Percentiles rank a stretch among this genome's conserved stretches.
phyloP scores from a whole-genome alignment of 2,329 filamentous ascomycete species.

The Penicillium concentricum region DNA sequence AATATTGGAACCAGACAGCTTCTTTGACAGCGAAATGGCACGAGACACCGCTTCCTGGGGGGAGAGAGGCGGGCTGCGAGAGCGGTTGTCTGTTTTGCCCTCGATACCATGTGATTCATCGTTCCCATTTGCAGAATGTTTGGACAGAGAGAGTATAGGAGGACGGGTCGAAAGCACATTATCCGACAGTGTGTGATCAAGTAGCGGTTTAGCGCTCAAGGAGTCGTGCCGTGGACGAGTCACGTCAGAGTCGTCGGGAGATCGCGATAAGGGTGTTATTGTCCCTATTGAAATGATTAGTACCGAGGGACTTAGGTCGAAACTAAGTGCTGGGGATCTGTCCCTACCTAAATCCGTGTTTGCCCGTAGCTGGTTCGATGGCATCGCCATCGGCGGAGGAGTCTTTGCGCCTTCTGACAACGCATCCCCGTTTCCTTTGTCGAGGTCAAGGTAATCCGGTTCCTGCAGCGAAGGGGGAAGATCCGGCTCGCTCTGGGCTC shows the following conservation, averaged over 20 bases:
- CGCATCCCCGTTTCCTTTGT: slow-evolving; percentile 22
- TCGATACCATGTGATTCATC: slow-evolving; percentile 17
- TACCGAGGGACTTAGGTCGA: neutral
- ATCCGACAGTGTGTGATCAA: slow-evolving; percentile 56
- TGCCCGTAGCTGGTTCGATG: slow-evolving; percentile 37
- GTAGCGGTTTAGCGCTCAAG: slow-evolving; percentile 36
- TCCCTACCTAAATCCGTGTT: slow-evolving; percentile 48
- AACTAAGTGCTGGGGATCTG: neutral
- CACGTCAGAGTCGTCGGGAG: slow-evolving; percentile 33
- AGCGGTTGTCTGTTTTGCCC: slow-evolving; percentile 44
- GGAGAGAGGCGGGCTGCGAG: slow-evolving; percentile 75
- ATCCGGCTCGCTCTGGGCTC: slow-evolving; percentile 33
- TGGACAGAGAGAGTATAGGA: slow-evolving; percentile 17
- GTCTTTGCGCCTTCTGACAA: slow-evolving; percentile 26
- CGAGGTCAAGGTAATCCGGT: slow-evolving; percentile 52
- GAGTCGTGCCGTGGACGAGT: slow-evolving; percentile 27
- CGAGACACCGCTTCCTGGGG: slow-evolving; percentile 76
- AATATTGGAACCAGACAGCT: slow-evolving; percentile 86
- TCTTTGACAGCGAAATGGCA: slow-evolving; percentile 80
- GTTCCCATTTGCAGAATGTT: slow-evolving; percentile 9
- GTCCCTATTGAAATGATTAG: slow-evolving; percentile 26
- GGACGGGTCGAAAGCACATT: slow-evolving; percentile 50
- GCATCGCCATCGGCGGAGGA: slow-evolving; percentile 26
- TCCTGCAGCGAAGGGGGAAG: slow-evolving; percentile 44
- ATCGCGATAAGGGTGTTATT: slow-evolving; percentile 42